Conservation (phyloP, 2,329 filamentous ascomycete species). For the Microcyclospora pomicola region DNA sequence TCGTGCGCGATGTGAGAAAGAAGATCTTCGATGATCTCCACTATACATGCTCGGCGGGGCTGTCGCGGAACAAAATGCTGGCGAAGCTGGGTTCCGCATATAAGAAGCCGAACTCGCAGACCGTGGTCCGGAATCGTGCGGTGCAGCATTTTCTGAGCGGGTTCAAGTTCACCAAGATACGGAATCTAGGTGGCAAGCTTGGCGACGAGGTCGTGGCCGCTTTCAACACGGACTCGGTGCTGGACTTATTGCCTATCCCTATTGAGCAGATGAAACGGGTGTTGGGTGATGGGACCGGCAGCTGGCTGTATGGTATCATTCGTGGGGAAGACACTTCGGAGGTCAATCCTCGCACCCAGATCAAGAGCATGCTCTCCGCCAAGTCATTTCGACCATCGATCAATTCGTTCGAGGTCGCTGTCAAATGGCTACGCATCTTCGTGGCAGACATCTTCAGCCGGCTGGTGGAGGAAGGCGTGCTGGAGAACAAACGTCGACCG, state of each 20-base stretch:
- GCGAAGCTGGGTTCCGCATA: slow-evolving; percentile 84
- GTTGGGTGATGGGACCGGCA: slow-evolving; percentile 69
- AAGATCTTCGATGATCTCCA: slow-evolving; percentile 55
- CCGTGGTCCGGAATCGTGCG: slow-evolving; percentile 78
- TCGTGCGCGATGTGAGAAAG: slow-evolving; percentile 61
- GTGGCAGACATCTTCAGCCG: slow-evolving; percentile 80
- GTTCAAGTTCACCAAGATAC: slow-evolving; percentile 90
- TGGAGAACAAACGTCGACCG: slow-evolving; percentile 76
- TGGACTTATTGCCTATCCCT: slow-evolving; percentile 57
- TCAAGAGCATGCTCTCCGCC: slow-evolving; percentile 93
- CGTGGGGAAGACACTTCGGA: slow-evolving; percentile 77
- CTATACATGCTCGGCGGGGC: slow-evolving; percentile 84
- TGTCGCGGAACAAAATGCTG: slow-evolving; percentile 87
- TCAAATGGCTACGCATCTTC: slow-evolving; percentile 82
- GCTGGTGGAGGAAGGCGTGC: slow-evolving; percentile 76
- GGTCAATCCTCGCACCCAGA: slow-evolving; percentile 79
- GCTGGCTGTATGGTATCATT: slow-evolving; percentile 74
- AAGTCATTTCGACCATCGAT: slow-evolving; percentile 88
- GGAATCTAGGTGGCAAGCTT: slow-evolving; percentile 88
- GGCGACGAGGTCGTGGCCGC: slow-evolving; percentile 71
- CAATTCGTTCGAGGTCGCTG: slow-evolving; percentile 60
- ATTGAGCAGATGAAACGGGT: slow-evolving; percentile 64
- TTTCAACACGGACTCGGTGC: slow-evolving; percentile 69
- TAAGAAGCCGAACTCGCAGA: slow-evolving; percentile 91
- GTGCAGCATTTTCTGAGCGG: slow-evolving; percentile 62